Conservation (phyloP, 306 rosid genomes). For the Medicago truncatula region MtrunA17r5.0-ANR NC_053049.1:12295001-12295500, state of each 20-base stretch:
- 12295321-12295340: neutral
- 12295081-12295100: constrained; percentile 4
- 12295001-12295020: neutral
- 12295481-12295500: neutral
- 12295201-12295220: constrained; percentile 95
- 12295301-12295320: too few relatives aligned
- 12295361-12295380: neutral
- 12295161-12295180: constrained; percentile 32
- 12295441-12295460: neutral
- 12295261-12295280: constrained; percentile 67
- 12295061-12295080: constrained; percentile 17
- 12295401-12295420: neutral
- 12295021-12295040: neutral
- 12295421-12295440: neutral
- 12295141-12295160: neutral
- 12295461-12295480: neutral
- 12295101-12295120: constrained; percentile 19
- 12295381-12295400: neutral
- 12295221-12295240: constrained; percentile 98
- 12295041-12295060: neutral
- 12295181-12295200: constrained; percentile 68
- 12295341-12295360: too few relatives aligned
- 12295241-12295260: constrained; percentile 94
- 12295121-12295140: constrained; percentile 24
- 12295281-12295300: constrained; percentile 7